phyloP scores from a whole-genome alignment of 2,329 filamentous ascomycete species.

The Alternaria panax region DNA sequence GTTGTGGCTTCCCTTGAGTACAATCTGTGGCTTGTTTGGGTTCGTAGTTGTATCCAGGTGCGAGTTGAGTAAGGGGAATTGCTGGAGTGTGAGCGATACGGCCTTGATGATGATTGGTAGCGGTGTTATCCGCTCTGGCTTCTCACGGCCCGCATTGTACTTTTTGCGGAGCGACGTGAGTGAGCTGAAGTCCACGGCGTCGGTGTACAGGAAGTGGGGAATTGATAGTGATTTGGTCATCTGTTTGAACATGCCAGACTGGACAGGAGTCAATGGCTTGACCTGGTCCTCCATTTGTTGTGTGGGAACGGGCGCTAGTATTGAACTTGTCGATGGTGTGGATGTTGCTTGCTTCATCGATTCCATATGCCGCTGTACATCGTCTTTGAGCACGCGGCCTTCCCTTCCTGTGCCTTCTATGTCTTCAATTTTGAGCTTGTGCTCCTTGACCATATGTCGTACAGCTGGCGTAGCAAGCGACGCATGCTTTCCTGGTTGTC shows the following conservation, averaged over 20 bases:
- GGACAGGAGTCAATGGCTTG: conserved; percentile 76
- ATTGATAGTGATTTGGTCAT: conserved; percentile 94
- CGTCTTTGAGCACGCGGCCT: conserved; percentile 90
- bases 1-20: conserved; percentile 86
- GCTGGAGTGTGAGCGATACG: conserved; percentile 80
- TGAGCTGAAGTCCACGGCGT: conserved; percentile 82
- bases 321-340: conserved; percentile 41
- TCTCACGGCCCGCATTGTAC: conserved; percentile 65
- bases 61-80: conserved; percentile 87
- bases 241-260: conserved; percentile 94
- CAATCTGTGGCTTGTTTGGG: conserved; percentile 73
- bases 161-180: conserved; percentile 75
- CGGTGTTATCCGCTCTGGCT: conserved; percentile 72
- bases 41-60: conserved; percentile 71
- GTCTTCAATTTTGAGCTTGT: conserved; percentile 77
- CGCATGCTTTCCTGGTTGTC: conserved; percentile 68
- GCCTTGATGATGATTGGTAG: conserved; percentile 97
- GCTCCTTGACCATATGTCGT: conserved; percentile 82
- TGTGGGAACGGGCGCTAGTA: conserved; percentile 26
- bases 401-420: conserved; percentile 88
- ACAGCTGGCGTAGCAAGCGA: conserved; percentile 90
- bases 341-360: conserved; percentile 28
- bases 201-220: conserved; percentile 94
- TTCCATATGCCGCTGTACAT: conserved; percentile 65
- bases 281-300: conserved; percentile 66